Conservation (phyloP, 108 stramenopile genomes). For the Stephanodiscus triporus region DNA sequence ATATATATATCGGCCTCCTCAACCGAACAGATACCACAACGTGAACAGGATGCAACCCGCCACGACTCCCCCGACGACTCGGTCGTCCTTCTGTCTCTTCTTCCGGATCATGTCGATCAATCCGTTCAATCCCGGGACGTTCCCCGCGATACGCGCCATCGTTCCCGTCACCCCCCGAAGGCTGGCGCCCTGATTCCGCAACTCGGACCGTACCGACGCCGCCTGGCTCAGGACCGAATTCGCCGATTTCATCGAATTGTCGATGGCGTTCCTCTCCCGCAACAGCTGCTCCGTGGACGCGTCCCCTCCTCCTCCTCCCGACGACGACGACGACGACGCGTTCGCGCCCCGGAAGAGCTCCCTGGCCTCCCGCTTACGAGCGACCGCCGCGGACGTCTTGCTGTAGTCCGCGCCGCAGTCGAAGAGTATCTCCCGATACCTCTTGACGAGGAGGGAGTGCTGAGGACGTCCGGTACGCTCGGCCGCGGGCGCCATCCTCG, state of each 20-base stretch:
- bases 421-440: slow-evolving; percentile 87
- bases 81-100: slow-evolving; percentile 79
- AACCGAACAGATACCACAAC: slow-evolving; percentile 88
- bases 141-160: slow-evolving; percentile 65
- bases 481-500: slow-evolving; percentile 68
- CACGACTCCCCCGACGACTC: slow-evolving; percentile 82
- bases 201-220: slow-evolving; percentile 60
- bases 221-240: slow-evolving; percentile 73
- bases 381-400: slow-evolving; percentile 59
- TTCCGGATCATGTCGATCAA: slow-evolving; percentile 77
- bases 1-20: neutral
- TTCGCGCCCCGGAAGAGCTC: slow-evolving; percentile 68
- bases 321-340: neutral
- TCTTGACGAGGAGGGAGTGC: slow-evolving; percentile 66
- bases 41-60: slow-evolving; percentile 87
- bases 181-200: slow-evolving; percentile 67
- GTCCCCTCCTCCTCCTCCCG: neutral
- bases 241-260: slow-evolving; percentile 73
- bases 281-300: slow-evolving; percentile 78
- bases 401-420: slow-evolving; percentile 78
- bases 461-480: slow-evolving; percentile 59
- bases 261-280: slow-evolving; percentile 80
- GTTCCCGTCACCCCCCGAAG: slow-evolving; percentile 60
- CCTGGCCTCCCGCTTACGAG: slow-evolving; percentile 63
- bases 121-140: slow-evolving; percentile 82